Conservation (phyloP, 805 yeast genomes). For the Ascoidea rubescens region DNA sequence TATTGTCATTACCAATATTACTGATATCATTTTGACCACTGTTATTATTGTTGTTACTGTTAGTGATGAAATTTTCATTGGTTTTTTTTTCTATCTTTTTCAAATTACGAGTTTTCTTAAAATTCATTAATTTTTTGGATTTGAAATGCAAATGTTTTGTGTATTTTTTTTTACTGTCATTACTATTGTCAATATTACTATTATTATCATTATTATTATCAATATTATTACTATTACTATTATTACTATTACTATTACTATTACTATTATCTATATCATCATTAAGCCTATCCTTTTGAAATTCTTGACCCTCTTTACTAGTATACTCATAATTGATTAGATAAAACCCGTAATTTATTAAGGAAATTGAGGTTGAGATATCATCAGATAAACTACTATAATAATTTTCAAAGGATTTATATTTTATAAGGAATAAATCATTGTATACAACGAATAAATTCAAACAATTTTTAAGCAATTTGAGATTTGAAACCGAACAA, state of each 20-base stretch:
- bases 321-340: background rate
- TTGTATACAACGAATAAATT: conserved; percentile 1
- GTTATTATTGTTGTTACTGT: background rate
- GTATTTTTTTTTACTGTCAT: conserved; percentile 1
- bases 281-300: too few species aligned
- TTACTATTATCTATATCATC: background rate
- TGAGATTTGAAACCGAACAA: conserved; percentile 2
- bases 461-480: background rate
- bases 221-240: background rate
- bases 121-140: background rate
- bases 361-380: conserved; percentile 5
- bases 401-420: conserved; percentile 5
- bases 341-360: conserved; percentile 6
- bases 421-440: conserved; percentile 5
- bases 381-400: conserved; percentile 2
- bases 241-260: background rate
- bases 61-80: background rate
- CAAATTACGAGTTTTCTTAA: background rate
- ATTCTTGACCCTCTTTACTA: background rate
- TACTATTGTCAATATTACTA: background rate
- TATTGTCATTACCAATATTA: background rate
- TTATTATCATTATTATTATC: background rate
- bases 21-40: background rate
- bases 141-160: background rate
- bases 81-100: background rate